Conservation (phyloP, 1,139 yeast genomes). For the Candida labiduridarum region DNA sequence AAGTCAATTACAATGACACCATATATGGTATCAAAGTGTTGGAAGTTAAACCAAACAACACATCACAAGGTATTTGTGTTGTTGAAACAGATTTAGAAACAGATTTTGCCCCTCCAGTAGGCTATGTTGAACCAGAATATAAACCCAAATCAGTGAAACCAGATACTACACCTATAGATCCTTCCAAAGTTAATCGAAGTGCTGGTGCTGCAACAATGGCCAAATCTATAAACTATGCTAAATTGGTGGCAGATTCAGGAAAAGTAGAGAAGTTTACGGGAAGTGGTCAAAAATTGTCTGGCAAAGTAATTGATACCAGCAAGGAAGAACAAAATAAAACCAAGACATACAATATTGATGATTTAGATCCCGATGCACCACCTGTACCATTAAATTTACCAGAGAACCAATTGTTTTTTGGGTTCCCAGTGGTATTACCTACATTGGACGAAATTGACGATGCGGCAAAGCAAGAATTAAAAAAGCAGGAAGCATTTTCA, state of each 20-base stretch:
- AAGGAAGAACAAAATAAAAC: constrained; percentile 15
- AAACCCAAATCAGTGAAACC: constrained; percentile 38
- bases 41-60: constrained; percentile 82
- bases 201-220: constrained; percentile 81
- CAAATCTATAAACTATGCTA: constrained; percentile 67
- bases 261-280: constrained; percentile 49
- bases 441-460: constrained; percentile 47
- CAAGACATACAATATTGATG: constrained; percentile 29
- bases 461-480: constrained; percentile 18
- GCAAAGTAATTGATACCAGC: constrained; percentile 44
- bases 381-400: constrained; percentile 78
- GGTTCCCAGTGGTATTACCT: constrained; percentile 85
- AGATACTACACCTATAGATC: constrained; percentile 33
- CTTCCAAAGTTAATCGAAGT: constrained; percentile 39
- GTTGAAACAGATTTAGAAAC: constrained; percentile 97
- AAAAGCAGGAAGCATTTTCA: constrained; percentile 36
- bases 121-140: constrained; percentile 89
- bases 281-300: constrained; percentile 73
- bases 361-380: constrained; percentile 54
- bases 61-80: constrained; percentile 75
- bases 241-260: constrained; percentile 45
- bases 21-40: constrained; percentile 80
- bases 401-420: constrained; percentile 87
- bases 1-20: constrained; percentile 80
- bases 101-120: constrained; percentile 98